phyloP scores from a whole-genome alignment of 768 basidiomycete genomes.

The Termitomyces eurrhizus region DNA sequence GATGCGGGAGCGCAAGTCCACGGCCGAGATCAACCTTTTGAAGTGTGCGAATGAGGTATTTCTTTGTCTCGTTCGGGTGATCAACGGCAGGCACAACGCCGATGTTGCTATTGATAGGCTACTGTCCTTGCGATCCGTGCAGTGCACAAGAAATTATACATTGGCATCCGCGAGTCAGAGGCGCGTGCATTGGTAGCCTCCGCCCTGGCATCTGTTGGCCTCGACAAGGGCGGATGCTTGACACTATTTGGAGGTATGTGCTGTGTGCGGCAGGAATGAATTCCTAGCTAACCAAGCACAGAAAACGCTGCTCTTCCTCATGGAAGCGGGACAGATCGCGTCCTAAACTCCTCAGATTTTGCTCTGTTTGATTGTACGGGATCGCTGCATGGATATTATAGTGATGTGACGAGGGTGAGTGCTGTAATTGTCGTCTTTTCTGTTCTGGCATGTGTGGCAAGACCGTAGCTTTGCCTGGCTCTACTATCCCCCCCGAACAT shows the following conservation, averaged over 20 bases:
- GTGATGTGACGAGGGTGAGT: conserved; percentile 74
- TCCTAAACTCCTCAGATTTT: conserved; percentile 53
- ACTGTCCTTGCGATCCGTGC: conserved; percentile 72
- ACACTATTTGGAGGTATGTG: conserved; percentile 72
- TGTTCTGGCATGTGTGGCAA: conserved; percentile 13
- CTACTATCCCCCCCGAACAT: conserved; percentile 51
- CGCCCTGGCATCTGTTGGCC: conserved; percentile 55
- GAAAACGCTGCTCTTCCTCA: conserved; percentile 88
- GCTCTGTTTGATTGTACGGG: conserved; percentile 75
- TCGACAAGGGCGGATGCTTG: conserved; percentile 54
- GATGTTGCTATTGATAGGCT: conserved; percentile 41
- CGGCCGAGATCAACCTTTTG: conserved; percentile 64
- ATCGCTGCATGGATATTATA: conserved; percentile 67
- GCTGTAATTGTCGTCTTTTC: not conserved
- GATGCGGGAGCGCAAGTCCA: conserved; percentile 72
- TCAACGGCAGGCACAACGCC: not conserved
- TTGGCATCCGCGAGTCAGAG: conserved; percentile 77
- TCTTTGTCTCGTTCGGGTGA: not conserved
- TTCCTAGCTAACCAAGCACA: conserved; percentile 23
- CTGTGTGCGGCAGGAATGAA: conserved; percentile 1
- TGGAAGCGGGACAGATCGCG: conserved; percentile 70
- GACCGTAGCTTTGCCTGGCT: conserved; percentile 65
- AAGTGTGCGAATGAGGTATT: conserved; percentile 77
- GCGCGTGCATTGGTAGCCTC: conserved; percentile 53
- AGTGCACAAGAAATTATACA: conserved; percentile 52